These are phyloP conservation scores for Yarrowia divulgata DNA, from an alignment of 805 yeast genomes.

Conservation along the genomic window DNA sequence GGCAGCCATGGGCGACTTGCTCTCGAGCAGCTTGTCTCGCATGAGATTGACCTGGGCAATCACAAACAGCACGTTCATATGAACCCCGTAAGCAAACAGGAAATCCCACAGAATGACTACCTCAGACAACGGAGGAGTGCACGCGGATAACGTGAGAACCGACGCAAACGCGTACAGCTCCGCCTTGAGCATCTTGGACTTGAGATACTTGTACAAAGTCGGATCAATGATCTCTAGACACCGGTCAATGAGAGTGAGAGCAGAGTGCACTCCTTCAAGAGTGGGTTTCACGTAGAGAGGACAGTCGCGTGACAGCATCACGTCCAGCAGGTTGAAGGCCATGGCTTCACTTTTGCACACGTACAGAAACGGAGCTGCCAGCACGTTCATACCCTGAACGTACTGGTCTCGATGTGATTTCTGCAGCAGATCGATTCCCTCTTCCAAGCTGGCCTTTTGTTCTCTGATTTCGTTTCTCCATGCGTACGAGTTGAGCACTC, in stretches of 20 bases:
- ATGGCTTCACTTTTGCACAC: constrained; percentile 82
- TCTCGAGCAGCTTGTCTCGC: constrained; percentile 65
- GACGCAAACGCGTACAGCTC: constrained; percentile 83
- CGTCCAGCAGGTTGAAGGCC: constrained; percentile 75
- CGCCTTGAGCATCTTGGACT: constrained; percentile 73
- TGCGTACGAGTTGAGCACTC: constrained; percentile 79
- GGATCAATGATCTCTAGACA: constrained; percentile 78
- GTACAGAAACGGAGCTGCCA: constrained; percentile 83
- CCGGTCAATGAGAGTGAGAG: constrained; percentile 72
- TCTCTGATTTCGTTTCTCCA: constrained; percentile 44
- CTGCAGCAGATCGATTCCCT: constrained; percentile 25
- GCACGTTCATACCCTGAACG: constrained; percentile 92
- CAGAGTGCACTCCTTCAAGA: constrained; percentile 82
- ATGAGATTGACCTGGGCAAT: constrained; percentile 82
- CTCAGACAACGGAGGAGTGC: constrained; percentile 83
- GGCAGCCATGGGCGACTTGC: constrained; percentile 74
- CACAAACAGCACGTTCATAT: constrained; percentile 81
- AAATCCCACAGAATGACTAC: constrained; percentile 88
- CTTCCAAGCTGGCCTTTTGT: constrained; percentile 22
- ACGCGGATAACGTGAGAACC: constrained; percentile 82
- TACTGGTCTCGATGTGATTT: constrained; percentile 54
- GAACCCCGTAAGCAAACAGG: constrained; percentile 87
- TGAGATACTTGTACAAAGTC: constrained; percentile 64
- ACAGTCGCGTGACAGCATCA: constrained; percentile 66
- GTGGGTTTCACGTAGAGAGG: constrained; percentile 82